A percentile compares a stretch with the other conserved stretches of the same genome.
Evolutionary conservation across 2,329 filamentous ascomycete genomes (phyloP).

Genomic region (Phialophora chinensis): DNA sequence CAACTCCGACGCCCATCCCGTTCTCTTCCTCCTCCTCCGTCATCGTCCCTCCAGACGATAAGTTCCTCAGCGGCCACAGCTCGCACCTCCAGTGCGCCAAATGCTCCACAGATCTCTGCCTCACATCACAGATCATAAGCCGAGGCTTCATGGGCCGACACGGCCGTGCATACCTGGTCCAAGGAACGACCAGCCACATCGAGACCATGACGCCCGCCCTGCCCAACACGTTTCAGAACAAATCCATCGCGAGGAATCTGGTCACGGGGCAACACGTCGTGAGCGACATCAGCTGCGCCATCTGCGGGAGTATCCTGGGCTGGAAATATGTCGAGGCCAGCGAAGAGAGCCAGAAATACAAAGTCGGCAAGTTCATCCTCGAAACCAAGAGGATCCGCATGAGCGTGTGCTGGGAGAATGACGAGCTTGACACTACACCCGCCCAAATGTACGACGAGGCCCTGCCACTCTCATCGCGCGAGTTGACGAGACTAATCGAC

Average conservation of each 20-base stretch:
- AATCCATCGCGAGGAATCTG: conserved; percentile 62
- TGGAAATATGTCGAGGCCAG: conserved; percentile 71
- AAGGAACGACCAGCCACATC: conserved; percentile 39
- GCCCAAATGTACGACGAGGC: conserved; percentile 27
- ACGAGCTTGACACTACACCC: conserved; percentile 27
- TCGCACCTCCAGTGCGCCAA: conserved; percentile 65
- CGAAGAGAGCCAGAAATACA: conserved; percentile 67
- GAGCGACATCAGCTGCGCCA: conserved; percentile 63
- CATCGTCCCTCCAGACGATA: conserved; percentile 38
- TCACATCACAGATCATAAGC: conserved; percentile 65
- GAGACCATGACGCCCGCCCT: conserved; percentile 47
- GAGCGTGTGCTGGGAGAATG: conserved; percentile 59
- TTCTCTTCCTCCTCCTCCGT: conserved; percentile 23
- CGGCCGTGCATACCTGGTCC: conserved; percentile 67
- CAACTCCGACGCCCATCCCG: conserved; percentile 33
- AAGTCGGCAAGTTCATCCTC: conserved; percentile 70
- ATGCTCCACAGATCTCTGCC: conserved; percentile 65
- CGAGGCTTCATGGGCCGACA: conserved; percentile 71
- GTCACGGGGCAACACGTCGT: conserved; percentile 69
- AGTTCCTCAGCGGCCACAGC: conserved; percentile 54
- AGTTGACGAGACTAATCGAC: conserved; percentile 32
- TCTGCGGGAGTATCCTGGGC: conserved; percentile 63
- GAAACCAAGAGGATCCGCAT: conserved; percentile 63
- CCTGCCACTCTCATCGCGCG: conserved; percentile 29
- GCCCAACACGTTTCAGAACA: conserved; percentile 64